These are phyloP conservation scores for Colletotrichum agaves DNA, from an alignment of 2,329 filamentous ascomycete genomes.

Conservation along the genomic window DNA sequence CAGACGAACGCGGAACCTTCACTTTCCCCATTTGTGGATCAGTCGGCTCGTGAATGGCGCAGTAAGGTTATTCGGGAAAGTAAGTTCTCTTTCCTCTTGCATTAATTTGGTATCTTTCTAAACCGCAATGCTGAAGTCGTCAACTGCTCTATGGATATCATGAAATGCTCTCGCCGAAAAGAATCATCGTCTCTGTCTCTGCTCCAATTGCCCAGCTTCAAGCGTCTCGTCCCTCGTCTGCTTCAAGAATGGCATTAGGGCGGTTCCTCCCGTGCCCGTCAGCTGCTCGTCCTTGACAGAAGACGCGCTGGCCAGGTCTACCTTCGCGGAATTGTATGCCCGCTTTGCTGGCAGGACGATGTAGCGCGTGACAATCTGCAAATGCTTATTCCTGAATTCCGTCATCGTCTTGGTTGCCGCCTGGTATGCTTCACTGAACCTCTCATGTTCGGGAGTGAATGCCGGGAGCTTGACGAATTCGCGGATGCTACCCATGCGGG, in stretches of 20 bases:
- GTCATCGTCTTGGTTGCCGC: conserved; percentile 80
- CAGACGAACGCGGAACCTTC: background rate
- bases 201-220: conserved; percentile 47
- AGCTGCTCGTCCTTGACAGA: conserved; percentile 59
- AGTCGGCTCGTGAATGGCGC: conserved; percentile 15
- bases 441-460: conserved; percentile 61
- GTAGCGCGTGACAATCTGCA: conserved; percentile 89
- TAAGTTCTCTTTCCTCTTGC: conserved; percentile 8
- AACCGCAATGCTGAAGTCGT: background rate
- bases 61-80: conserved; percentile 8
- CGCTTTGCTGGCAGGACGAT: conserved; percentile 81
- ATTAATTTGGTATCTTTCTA: conserved; percentile 24
- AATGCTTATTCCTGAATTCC: conserved; percentile 84
- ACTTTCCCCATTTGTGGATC: conserved; percentile 34
- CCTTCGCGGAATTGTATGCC: conserved; percentile 43
- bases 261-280: conserved; percentile 88
- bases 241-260: conserved; percentile 88
- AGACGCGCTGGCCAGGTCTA: conserved; percentile 57
- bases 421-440: conserved; percentile 67
- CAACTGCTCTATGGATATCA: conserved; percentile 21
- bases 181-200: background rate
- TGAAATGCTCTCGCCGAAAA: background rate
- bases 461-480: conserved; percentile 69
- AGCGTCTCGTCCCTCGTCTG: conserved; percentile 86
- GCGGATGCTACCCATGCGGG: conserved; percentile 77